phyloP scores from a whole-genome alignment of 2,329 filamentous ascomycete species.

The Penicillium polonicum region DNA sequence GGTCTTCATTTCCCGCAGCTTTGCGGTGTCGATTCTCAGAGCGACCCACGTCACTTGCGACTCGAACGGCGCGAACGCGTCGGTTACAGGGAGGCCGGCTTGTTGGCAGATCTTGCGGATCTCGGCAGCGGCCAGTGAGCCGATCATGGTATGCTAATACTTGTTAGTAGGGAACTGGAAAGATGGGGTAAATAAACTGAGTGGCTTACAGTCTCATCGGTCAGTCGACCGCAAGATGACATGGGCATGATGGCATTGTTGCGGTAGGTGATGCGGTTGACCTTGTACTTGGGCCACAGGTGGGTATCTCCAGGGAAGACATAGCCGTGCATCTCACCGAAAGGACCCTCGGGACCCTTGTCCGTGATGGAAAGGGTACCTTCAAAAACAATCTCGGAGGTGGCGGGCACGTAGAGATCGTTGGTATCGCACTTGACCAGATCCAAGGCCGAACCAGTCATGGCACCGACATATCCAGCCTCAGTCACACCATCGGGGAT shows the following conservation, averaged over 20 bases:
- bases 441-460: conserved; percentile 48
- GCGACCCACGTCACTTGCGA: conserved; percentile 51
- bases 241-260: conserved; percentile 51
- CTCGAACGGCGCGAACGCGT: conserved; percentile 48
- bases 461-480: conserved; percentile 50
- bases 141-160: conserved; percentile 41
- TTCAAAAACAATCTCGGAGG: conserved; percentile 53
- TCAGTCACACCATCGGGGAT: conserved; percentile 52
- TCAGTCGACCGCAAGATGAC: conserved; percentile 43
- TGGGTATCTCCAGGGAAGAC: conserved; percentile 46
- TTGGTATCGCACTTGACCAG: conserved; percentile 56
- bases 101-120: conserved; percentile 40
- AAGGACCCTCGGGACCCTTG: conserved; percentile 49
- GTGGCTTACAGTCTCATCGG: conserved; percentile 45
- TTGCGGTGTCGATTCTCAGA: conserved; percentile 57
- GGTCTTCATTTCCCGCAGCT: conserved; percentile 57
- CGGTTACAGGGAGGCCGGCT: conserved; percentile 44
- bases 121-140: conserved; percentile 46
- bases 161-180: not conserved
- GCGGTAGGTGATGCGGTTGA: conserved; percentile 51
- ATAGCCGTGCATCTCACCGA: conserved; percentile 51
- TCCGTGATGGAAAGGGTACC: conserved; percentile 49
- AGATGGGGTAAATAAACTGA: not conserved
- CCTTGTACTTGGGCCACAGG: conserved; percentile 43
- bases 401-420: conserved; percentile 50